phyloP scores from a whole-genome alignment of 2,329 filamentous ascomycete genomes.

The Thelonectria blattea region DNA sequence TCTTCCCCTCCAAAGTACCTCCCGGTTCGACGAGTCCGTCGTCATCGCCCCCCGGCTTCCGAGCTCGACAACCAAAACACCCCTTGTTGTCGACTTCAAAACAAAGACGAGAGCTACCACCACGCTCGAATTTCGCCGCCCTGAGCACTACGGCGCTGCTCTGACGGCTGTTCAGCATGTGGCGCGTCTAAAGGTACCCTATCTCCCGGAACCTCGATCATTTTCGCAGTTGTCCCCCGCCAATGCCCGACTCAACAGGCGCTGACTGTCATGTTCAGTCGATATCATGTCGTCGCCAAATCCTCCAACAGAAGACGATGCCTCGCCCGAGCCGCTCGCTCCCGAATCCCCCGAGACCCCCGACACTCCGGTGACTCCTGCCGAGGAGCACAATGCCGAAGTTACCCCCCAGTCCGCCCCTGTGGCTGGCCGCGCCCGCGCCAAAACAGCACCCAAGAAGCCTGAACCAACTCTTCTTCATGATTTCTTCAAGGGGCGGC shows the following conservation, averaged over 20 bases:
- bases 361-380: conserved; percentile 28
- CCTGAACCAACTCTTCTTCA: conserved; percentile 54
- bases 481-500: conserved; percentile 64
- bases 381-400: conserved; percentile 26
- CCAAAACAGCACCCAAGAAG: conserved; percentile 48
- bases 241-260: conserved; percentile 13
- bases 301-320: conserved; percentile 35
- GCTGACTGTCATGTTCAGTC: conserved; percentile 28
- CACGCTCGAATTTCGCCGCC: conserved; percentile 8
- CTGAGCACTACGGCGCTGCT: conserved; percentile 15
- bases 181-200: conserved; percentile 37
- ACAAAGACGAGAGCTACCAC: conserved; percentile 5
- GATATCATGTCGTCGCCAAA: conserved; percentile 39
- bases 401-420: conserved; percentile 53
- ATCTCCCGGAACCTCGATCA: not conserved
- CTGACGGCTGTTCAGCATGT: conserved; percentile 37
- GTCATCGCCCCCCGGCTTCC: conserved; percentile 4
- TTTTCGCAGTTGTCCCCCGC: conserved; percentile 4
- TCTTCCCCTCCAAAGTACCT: conserved; percentile 3
- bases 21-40: not conserved
- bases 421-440: conserved; percentile 40
- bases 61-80: conserved; percentile 15
- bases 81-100: conserved; percentile 13
- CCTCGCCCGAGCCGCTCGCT: conserved; percentile 31
- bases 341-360: conserved; percentile 8